phyloP scores from a whole-genome alignment of 179 eudicot genomes.

The Gypsophila paniculata region DNA sequence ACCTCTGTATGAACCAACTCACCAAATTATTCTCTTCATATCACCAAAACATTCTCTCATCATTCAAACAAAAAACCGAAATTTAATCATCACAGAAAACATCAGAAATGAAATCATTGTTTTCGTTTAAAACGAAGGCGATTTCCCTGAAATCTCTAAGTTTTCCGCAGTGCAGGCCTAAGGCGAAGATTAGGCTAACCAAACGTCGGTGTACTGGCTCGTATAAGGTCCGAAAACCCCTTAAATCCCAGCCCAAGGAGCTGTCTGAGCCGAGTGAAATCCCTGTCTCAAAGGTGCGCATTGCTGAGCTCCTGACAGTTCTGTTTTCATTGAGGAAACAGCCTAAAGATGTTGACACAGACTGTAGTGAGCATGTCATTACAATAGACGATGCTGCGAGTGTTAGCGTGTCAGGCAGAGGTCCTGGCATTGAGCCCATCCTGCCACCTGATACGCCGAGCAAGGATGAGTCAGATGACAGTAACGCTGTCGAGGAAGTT shows the following conservation, averaged over 20 bases:
- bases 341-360: conserved; percentile 47
- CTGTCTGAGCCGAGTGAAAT: conserved; percentile 8
- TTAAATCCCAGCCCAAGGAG: background rate
- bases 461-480: conserved; percentile 23
- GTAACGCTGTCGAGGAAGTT: conserved; percentile 20
- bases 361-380: conserved; percentile 12
- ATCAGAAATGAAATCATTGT: conserved; percentile 30
- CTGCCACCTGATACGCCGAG: conserved; percentile 55
- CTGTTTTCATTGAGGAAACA: conserved; percentile 31
- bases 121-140: conserved; percentile 52
- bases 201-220: conserved; percentile 14
- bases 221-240: conserved; percentile 14
- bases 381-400: background rate
- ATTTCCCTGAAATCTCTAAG: conserved; percentile 28
- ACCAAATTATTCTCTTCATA: conserved; percentile 5
- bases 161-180: conserved; percentile 27
- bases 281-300: conserved; percentile 26
- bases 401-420: conserved; percentile 35
- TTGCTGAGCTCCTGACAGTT: conserved; percentile 35
- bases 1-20: background rate
- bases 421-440: conserved; percentile 35
- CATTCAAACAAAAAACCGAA: conserved; percentile 1
- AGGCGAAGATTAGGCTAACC: conserved; percentile 15
- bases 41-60: background rate
- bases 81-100: background rate